phyloP scores from a whole-genome alignment of 345 rosid species.

The Hibiscus syriacus region DNA sequence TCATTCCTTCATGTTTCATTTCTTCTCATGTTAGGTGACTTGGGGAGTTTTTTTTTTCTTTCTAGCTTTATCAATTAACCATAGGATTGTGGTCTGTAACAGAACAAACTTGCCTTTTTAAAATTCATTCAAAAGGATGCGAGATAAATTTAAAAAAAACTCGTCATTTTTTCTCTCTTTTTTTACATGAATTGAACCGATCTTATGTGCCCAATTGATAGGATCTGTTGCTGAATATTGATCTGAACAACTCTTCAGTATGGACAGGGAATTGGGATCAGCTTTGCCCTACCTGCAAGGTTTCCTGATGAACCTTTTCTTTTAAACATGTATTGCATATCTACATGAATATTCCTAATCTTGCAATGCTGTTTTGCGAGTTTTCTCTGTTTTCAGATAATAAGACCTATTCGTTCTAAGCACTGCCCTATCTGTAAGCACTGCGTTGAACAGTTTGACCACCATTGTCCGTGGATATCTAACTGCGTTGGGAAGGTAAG shows the following conservation, averaged over 20 bases:
- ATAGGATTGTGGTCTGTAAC: too few species aligned
- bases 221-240: conserved; percentile 68
- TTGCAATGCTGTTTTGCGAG: conserved; percentile 7
- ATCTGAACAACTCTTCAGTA: conserved; percentile 53
- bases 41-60: background rate
- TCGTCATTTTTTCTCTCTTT: background rate
- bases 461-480: conserved; percentile 99
- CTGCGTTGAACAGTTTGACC: conserved; percentile 93
- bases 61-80: background rate
- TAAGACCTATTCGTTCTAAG: conserved; percentile 92
- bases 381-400: conserved; percentile 44
- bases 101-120: background rate
- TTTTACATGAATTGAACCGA: background rate
- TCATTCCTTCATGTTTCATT: background rate
- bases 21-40: conserved; percentile 1
- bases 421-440: conserved; percentile 84
- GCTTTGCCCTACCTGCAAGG: conserved; percentile 99
- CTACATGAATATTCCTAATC: background rate
- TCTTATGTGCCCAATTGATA: conserved; percentile 20
- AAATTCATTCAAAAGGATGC: background rate
- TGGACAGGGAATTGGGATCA: conserved; percentile 98
- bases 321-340: background rate
- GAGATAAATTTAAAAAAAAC: background rate
- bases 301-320: conserved; percentile 21
- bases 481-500: conserved; percentile 98